Percentiles rank a stretch among this genome's conserved stretches.
phyloP scores from a whole-genome alignment of 371 early-diverging fungal genomes.

The Mucor velutinosus region DNA sequence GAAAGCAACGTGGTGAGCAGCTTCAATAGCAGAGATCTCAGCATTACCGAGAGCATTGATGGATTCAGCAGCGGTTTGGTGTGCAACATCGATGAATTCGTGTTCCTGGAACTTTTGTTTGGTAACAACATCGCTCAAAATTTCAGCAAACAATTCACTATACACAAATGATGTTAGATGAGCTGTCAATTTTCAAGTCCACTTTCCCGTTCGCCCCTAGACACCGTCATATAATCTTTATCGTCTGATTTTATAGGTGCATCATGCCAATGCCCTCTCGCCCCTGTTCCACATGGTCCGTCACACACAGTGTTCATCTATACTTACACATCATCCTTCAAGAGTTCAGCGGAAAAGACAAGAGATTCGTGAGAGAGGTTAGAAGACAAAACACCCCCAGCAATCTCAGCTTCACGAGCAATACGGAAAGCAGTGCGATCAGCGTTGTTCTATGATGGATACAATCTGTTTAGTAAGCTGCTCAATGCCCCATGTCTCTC shows the following conservation, averaged over 20 bases:
- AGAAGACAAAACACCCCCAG: conserved; percentile 86
- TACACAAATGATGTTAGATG: background rate
- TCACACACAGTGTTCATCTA: background rate
- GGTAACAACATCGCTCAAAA: conserved; percentile 76
- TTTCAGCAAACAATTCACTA: conserved; percentile 88
- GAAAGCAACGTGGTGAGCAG: conserved; percentile 90
- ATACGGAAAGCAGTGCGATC: conserved; percentile 87
- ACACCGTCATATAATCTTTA: background rate
- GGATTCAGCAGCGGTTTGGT: conserved; percentile 71
- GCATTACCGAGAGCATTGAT: conserved; percentile 69
- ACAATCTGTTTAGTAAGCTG: background rate
- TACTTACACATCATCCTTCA: conserved; percentile 89
- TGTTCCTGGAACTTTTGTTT: conserved; percentile 85
- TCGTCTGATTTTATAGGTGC: background rate
- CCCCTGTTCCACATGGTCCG: background rate
- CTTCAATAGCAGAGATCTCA: conserved; percentile 72
- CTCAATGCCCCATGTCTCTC: background rate
- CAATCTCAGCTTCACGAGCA: conserved; percentile 91
- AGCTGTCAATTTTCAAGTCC: background rate
- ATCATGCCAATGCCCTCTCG: background rate
- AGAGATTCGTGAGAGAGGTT: conserved; percentile 84
- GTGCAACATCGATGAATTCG: conserved; percentile 80
- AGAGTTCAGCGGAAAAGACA: conserved; percentile 86
- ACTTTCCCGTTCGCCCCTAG: background rate
- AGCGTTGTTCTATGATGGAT: conserved; percentile 64